Evolutionary conservation across 2,329 filamentous ascomycete genomes (phyloP), one percentile per base, ranked within the genome.

Genomic region (Neonectria sp.): DNA sequence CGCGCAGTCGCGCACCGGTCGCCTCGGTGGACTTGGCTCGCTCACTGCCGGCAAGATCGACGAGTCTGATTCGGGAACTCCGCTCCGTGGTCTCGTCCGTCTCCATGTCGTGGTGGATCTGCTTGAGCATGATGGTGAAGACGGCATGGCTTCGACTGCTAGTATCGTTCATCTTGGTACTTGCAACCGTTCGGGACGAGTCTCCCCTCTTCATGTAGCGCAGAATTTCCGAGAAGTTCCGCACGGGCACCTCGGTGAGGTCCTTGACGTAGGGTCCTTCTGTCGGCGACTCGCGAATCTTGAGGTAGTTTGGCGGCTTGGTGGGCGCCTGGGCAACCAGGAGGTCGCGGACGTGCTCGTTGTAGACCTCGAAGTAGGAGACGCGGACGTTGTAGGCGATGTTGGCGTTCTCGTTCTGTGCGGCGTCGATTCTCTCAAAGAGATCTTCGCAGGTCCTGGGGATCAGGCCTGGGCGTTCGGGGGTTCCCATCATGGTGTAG

Each of bases 81-180:
- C 96, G 91, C 81, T 99, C 96, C 15, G 97, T 98, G 2, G 95
- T 98, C 83, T 97, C 95, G 79, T 99, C 96, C n/a, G 95, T 97
- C 60, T 95, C 92, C 83, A 98, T 92, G 75, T 98, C 95, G 82
- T 98, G 95, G 78, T 98, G 95, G 71, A 99, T 99, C 81, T 98
- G 96, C 83, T 97, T 98, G 65, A 99, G 87, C 84, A 97, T 96
- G 75, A 99, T 96, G 31, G 96, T 99, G 81, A 99, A 99, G 65
- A 99, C 96, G 8, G 96, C 95, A 78, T 99, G 96, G 71, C 95
- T 97, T 79, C 96, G 93, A 70, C 94, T 97, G 60, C 94, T 97
- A 3, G 95, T 98, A 81, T 99, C 96, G 82, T 99, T 99, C 96
- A 99, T 99, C 84, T 98, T 98, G 67, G 96, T 99, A 78, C 93